A percentile compares a stretch with the other conserved stretches of the same genome.
Conservation (phyloP, 2,329 filamentous ascomycete species). For the Aureobasidium pullulans region DNA sequence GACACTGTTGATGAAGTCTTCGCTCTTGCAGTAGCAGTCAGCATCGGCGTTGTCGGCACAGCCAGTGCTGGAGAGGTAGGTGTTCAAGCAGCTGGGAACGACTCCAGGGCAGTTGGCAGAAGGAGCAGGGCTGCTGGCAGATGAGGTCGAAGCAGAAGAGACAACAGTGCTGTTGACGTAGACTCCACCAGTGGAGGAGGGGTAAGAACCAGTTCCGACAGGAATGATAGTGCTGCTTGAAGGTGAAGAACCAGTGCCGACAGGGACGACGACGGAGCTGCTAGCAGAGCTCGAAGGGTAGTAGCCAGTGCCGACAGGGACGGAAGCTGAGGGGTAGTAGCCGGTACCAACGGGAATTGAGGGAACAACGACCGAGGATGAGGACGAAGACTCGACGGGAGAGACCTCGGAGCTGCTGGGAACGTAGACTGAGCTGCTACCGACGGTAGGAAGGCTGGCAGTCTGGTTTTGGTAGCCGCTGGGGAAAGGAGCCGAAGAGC, state of each 20-base stretch:
- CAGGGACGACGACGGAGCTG: background rate
- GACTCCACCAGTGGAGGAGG: background rate
- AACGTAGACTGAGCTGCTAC: slow-evolving; percentile 4
- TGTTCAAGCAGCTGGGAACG: slow-evolving; percentile 85
- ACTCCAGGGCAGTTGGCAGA: slow-evolving; percentile 52
- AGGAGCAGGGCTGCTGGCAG: background rate
- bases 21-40: slow-evolving; percentile 78
- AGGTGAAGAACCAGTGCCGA: background rate
- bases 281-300: background rate
- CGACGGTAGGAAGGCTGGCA: slow-evolving; percentile 13
- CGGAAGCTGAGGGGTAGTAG: background rate
- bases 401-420: background rate
- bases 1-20: slow-evolving; percentile 68
- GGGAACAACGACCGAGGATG: background rate
- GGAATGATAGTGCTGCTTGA: background rate
- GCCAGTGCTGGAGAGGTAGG: slow-evolving; percentile 66
- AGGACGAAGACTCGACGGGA: background rate
- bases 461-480: slow-evolving; percentile 10
- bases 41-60: slow-evolving; percentile 81
- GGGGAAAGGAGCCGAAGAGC: slow-evolving; percentile 13
- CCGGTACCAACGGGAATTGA: slow-evolving; percentile 1
- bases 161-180: slow-evolving; percentile 2
- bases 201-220: slow-evolving; percentile 8
- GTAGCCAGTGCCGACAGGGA: background rate
- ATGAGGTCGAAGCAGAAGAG: slow-evolving; percentile 3